Conservation (phyloP, 805 yeast species). For the Candida maesae region DNA sequence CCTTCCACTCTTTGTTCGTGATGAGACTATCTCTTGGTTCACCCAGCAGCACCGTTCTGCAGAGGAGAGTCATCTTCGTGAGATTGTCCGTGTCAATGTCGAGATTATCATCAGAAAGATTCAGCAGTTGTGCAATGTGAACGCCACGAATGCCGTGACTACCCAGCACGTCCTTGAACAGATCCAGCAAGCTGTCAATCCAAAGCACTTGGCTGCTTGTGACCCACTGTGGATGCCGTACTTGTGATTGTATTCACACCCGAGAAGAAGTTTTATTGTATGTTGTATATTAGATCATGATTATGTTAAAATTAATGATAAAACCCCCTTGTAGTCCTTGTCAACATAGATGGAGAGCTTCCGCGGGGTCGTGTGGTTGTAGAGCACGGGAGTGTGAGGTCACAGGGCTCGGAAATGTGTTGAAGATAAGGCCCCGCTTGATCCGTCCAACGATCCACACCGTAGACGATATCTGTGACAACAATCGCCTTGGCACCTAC, state of each 20-base stretch:
- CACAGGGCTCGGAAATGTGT: too few species aligned
- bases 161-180: conserved; percentile 88
- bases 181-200: conserved; percentile 92
- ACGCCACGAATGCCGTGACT: conserved; percentile 55
- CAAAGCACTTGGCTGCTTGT: conserved; percentile 85
- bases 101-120: conserved; percentile 80
- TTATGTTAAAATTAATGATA: too few species aligned
- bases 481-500: too few species aligned
- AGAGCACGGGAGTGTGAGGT: too few species aligned
- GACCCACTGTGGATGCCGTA: conserved; percentile 97
- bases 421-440: too few species aligned
- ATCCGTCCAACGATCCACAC: too few species aligned
- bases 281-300: not conserved
- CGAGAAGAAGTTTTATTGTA: not conserved
- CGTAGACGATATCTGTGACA: too few species aligned
- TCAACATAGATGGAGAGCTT: too few species aligned
- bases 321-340: too few species aligned
- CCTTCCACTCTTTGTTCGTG: conserved; percentile 90
- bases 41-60: conserved; percentile 80
- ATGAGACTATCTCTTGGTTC: conserved; percentile 93
- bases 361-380: too few species aligned
- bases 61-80: conserved; percentile 79
- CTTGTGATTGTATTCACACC: conserved; percentile 33
- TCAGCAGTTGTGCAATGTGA: conserved; percentile 65
- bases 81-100: conserved; percentile 83